A percentile compares a stretch with the other conserved stretches of the same genome.
Evolutionary conservation across 1,139 yeast genomes (phyloP).

Genomic region (Pneumocystis murina): DNA sequence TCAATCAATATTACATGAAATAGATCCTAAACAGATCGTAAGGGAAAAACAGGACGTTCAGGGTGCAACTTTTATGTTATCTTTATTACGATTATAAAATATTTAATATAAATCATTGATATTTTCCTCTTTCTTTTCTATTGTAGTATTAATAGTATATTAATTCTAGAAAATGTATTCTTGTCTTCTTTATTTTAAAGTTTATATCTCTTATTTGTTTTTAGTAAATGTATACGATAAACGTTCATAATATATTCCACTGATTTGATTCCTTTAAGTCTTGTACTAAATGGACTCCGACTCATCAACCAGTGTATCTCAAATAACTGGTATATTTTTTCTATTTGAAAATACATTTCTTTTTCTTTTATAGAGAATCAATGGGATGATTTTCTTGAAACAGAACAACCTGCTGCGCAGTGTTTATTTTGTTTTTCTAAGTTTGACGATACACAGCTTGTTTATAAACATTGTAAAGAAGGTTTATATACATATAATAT

Average conservation of each 20-base stretch:
- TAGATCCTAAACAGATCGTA: conserved; percentile 36
- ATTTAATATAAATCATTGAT: too few species aligned
- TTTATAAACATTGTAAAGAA: background rate
- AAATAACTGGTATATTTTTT: background rate
- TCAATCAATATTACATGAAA: conserved; percentile 12
- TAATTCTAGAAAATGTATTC: background rate
- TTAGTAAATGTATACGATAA: too few species aligned
- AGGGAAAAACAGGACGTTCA: conserved; percentile 86
- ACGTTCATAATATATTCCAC: too few species aligned
- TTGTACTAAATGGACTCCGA: background rate
- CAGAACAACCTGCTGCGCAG: background rate
- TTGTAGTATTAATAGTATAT: too few species aligned
- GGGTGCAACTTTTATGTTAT: conserved; percentile 66
- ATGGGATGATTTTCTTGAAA: background rate
- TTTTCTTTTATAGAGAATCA: conserved; percentile 1
- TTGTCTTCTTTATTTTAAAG: background rate
- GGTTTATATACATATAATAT: background rate
- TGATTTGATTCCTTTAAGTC: background rate
- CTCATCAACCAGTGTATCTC: background rate
- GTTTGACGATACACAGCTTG: background rate
- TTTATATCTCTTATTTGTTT: too few species aligned
- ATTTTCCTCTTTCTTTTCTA: too few species aligned
- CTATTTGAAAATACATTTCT: background rate
- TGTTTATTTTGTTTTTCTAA: background rate
- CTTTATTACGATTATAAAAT: conserved; percentile 39